Base-by-base conservation (phyloP, 306 rosid species). In the Abrus precatorius region DNA sequence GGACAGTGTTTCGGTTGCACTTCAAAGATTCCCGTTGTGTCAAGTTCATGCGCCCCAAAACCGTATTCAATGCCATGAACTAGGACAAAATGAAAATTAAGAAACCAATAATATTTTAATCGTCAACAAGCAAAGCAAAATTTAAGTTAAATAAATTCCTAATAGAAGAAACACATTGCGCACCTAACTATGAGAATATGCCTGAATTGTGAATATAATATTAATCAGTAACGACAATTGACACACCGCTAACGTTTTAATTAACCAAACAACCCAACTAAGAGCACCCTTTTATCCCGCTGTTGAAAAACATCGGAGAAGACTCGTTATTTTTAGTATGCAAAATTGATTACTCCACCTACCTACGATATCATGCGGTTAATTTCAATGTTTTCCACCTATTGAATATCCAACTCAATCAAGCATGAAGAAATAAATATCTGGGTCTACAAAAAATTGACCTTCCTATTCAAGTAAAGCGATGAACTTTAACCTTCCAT, bases 41-140 rank as follows among this genome's bases (percentile, higher is more conserved):
- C 43, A 54, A 84, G 92, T 9, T 96, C 99, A 74, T 96, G 99
- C 1, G 99, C 99, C 69, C 99, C 99, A 82, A 93, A 96, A 29
- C 97, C 97, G 78, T 96, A 96, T 80, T 96, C 99, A 80, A 92
- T 79, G 1, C 85, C 97, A 72, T 93, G 98, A 85, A 96, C 99
- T 95, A 45, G 48, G 85, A 43, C 3, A 63, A 81, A 36, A 73
- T 57, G 56, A 53, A 49, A 59, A 67, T 29, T 12, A 20, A 0
- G 20, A 27, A 9, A 6, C 3, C 45, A 52, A 69, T 0, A 12
- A 13, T 10, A 30, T 36, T 28, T 28, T 7, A 4, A 72, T 50
- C 6, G 56, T 41, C 45, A 65, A 14, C 6, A 57, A 4, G 12
- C 30, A 69, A 75, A 36, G 43, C 2, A 27, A 49, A 32, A 20